Percentiles rank a stretch among this genome's conserved stretches.
phyloP scores from a whole-genome alignment of 352 stramenopile species.

The Phytopythium kandeliae region DNA sequence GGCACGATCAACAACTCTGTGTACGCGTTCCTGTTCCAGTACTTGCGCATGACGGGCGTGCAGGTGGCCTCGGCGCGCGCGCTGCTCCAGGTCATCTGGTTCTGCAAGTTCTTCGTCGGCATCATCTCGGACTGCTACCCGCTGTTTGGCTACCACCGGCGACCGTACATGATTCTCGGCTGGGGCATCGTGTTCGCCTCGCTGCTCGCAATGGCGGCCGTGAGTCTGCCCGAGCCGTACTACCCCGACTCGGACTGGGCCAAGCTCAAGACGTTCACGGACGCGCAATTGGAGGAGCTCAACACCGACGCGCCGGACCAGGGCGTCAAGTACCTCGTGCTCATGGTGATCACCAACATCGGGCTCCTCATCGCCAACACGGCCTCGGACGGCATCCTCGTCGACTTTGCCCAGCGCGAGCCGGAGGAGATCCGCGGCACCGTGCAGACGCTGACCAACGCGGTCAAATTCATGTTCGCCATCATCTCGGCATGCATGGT shows the following conservation, averaged over 20 bases:
- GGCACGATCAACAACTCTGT: conserved; percentile 31
- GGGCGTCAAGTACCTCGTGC: conserved; percentile 43
- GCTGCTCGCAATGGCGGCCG: conserved; percentile 24
- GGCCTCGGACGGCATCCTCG: conserved; percentile 36
- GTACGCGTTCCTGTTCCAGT: conserved; percentile 36
- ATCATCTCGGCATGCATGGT: conserved; percentile 45
- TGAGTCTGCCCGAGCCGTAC: conserved; percentile 23
- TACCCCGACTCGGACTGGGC: conserved; percentile 23
- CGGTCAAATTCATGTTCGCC: conserved; percentile 26
- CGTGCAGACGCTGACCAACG: conserved; percentile 37
- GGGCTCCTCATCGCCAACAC: conserved; percentile 40
- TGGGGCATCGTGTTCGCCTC: conserved; percentile 29
- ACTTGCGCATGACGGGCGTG: conserved; percentile 30
- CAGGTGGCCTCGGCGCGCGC: conserved; percentile 29
- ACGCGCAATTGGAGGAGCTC: conserved; percentile 28
- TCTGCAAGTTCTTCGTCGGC: conserved; percentile 57
- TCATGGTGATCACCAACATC: conserved; percentile 52
- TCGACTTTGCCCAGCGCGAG: conserved; percentile 55
- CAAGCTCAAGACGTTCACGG: conserved; percentile 25
- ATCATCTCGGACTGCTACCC: conserved; percentile 35
- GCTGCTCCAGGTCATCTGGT: conserved; percentile 45
- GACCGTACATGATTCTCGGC: conserved; percentile 27
- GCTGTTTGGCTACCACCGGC: conserved; percentile 34
- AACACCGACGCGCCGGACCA: conserved; percentile 32
- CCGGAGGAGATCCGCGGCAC: conserved; percentile 32